Base-by-base conservation (phyloP, 176 grass and related monocot species). In the Eleusine coracana region DNA sequence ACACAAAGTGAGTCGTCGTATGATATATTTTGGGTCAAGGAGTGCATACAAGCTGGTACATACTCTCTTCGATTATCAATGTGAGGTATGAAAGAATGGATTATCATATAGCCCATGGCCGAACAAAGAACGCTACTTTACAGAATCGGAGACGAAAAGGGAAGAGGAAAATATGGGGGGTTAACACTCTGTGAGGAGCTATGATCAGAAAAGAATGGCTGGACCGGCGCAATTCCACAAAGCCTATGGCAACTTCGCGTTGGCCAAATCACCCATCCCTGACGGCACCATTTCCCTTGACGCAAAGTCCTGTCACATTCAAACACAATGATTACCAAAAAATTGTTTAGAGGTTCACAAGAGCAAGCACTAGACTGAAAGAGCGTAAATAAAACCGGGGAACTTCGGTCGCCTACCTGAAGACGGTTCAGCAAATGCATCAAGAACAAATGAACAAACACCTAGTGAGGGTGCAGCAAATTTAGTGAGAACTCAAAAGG, bases 381-480 rank as follows among this genome's bases (percentile, higher is more conserved):
- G 5, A 25, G 16, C 31, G 17, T 51, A 40, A 23, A 74, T 56
- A 18, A 11, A n/a, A 63, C 65, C 7, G 84, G 21, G 21, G 5
- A 5, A 52, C 13, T 28, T 40, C 70, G 37, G 6, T 41, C 78
- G 49, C 31, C 59, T 84, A 97, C 96, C 96, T 99, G 96, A 60
- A 99, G 89, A 45, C 85, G 96, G 66, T 99, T 83, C 84, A 96
- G 77, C 89, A 99, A 76, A 87, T 96, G 88, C 96, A 99, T 99
- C 93, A 99, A 92, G 90, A 99, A 99, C 61, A 99, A 90, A 82
- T 99, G 96, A 77, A 99, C 93, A 80, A 99, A 99, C 62, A 99
- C 93, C 96, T 99, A 87, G 65, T 73, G 84, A 34, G 83, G 55
- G 13, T 13, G 64, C 29, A 71, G 12, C 58, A 50, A 45, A 80